Percentiles rank a stretch among this genome's conserved stretches.
These are phyloP conservation scores for Leccinum boreale DNA, from an alignment of 768 basidiomycete genomes.

Conservation along the genomic window DNA sequence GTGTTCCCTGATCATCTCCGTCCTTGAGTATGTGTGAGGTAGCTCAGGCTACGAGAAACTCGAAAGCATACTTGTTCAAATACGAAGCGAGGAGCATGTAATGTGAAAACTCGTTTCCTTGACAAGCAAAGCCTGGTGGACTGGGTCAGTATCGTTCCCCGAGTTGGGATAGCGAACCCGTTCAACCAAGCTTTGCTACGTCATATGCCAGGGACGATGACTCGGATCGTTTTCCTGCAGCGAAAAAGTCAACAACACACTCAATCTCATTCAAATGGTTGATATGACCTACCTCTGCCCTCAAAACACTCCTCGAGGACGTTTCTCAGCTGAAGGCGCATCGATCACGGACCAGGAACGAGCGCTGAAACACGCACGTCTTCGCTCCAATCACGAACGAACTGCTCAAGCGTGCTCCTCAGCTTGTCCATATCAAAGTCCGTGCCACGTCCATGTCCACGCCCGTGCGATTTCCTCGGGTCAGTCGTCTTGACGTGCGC, in stretches of 20 bases:
- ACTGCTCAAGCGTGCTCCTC: conserved; percentile 87
- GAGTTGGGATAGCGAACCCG: not conserved
- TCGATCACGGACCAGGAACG: not conserved
- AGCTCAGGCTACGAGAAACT: not conserved
- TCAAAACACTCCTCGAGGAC: conserved; percentile 67
- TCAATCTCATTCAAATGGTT: not conserved
- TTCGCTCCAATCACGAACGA: conserved; percentile 90
- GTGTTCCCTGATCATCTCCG: conserved; percentile 60
- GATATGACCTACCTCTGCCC: conserved; percentile 42
- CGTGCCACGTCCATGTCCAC: conserved; percentile 23
- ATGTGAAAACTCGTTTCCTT: conserved; percentile 95
- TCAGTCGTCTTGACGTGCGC: conserved; percentile 8
- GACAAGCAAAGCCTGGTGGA: conserved; percentile 74
- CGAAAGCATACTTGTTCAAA: conserved; percentile 65
- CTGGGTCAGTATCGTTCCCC: not conserved
- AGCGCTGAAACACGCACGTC: conserved; percentile 48
- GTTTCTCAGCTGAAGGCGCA: conserved; percentile 58
- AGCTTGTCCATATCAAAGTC: conserved; percentile 89
- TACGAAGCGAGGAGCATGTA: conserved; percentile 92
- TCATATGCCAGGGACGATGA: conserved; percentile 89
- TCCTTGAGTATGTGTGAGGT: conserved; percentile 37
- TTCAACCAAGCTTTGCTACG: conserved; percentile 71
- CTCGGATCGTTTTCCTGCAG: conserved; percentile 52
- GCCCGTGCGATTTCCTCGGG: conserved; percentile 6
- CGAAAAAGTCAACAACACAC: not conserved